Conservation (phyloP, 768 basidiomycete genomes). For the Xerocomellus intermedius region DNA sequence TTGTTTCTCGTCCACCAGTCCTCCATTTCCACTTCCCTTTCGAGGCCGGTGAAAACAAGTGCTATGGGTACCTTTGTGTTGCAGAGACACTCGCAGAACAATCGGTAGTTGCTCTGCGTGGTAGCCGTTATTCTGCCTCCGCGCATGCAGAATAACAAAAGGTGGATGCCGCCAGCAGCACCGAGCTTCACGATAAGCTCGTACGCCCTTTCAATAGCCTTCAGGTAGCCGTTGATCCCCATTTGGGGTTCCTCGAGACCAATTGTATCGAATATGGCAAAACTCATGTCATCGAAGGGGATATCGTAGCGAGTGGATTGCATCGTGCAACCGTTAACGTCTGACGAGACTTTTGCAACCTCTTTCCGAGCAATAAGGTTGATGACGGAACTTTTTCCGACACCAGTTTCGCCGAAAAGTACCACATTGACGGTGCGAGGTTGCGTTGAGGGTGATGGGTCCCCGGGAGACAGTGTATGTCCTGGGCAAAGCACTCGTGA, state of each 20-base stretch:
- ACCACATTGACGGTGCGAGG: slow-evolving; percentile 33
- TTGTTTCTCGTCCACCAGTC: slow-evolving; percentile 36
- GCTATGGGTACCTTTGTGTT: slow-evolving; percentile 36
- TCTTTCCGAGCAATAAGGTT: slow-evolving; percentile 29
- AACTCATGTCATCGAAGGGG: slow-evolving; percentile 19
- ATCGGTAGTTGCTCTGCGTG: slow-evolving; percentile 37
- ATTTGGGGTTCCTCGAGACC: slow-evolving; percentile 35
- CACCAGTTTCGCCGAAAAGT: slow-evolving; percentile 42
- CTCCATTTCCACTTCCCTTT: slow-evolving; percentile 33
- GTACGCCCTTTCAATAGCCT: slow-evolving; percentile 29
- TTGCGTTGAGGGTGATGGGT: neutral
- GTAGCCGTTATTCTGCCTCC: slow-evolving; percentile 38
- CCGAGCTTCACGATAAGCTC: slow-evolving; percentile 33
- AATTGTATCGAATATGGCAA: slow-evolving; percentile 33
- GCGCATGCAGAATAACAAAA: slow-evolving; percentile 43
- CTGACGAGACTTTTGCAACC: slow-evolving; percentile 26
- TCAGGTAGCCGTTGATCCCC: slow-evolving; percentile 28
- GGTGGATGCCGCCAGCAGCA: slow-evolving; percentile 36
- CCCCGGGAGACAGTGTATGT: neutral
- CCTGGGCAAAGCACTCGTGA: slow-evolving; percentile 8
- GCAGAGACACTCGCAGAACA: slow-evolving; percentile 43
- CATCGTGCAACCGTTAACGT: slow-evolving; percentile 38
- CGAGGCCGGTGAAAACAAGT: slow-evolving; percentile 43
- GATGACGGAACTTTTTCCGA: slow-evolving; percentile 33
- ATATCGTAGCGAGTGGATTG: slow-evolving; percentile 27